Base-by-base conservation (phyloP, 805 yeast genomes). In the Hanseniaspora mollemarum region DNA sequence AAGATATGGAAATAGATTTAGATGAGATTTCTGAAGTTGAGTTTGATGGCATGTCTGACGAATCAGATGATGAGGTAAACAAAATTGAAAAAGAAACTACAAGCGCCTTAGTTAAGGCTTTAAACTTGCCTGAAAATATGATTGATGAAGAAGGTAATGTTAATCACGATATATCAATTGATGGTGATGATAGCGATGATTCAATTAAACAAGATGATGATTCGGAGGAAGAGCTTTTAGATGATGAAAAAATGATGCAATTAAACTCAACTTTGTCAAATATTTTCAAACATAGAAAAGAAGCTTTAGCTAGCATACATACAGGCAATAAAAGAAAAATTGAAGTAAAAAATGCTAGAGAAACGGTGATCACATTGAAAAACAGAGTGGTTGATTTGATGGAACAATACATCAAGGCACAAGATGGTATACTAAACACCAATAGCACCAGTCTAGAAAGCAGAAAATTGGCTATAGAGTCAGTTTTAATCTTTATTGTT, bases 181-280 rank as follows among this genome's bases (percentile, higher is more conserved):
- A 61, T 28, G 71, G 62, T 13, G 63, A 62, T 4, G 60, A 60
- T 60, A 64, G 35, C 56, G 62, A 68, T 12, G 70, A 67, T 13
- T 70, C 65, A 32, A 68, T 62, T 10, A 77, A 68, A 8, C 79
- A 72, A 4, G 76, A 71, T 26, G 80, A 75, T 26, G 74, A 76
- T n/a, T n/a, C n/a, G 6, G 80, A 76, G 24, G 84, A 80, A 46
- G 94, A 84, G 57, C 80, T 90, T 0, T 85, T 87, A 94, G 94
- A 88, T 54, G 96, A 88, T 64, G 96, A 88, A 59, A 87, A 87
- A 62, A 90, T 90, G 97, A 79, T 87, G 81, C 94, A 88, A 19
- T 75, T 90, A 58, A 97, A 90, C 62, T 83, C 74, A 21, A 92
- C 87, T 54, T 69, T 90, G 28, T 77, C 96, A 0, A 74, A 74